These are phyloP conservation scores for Lanmaoa rubissima DNA, from an alignment of 768 basidiomycete species.

Conservation along the genomic window DNA sequence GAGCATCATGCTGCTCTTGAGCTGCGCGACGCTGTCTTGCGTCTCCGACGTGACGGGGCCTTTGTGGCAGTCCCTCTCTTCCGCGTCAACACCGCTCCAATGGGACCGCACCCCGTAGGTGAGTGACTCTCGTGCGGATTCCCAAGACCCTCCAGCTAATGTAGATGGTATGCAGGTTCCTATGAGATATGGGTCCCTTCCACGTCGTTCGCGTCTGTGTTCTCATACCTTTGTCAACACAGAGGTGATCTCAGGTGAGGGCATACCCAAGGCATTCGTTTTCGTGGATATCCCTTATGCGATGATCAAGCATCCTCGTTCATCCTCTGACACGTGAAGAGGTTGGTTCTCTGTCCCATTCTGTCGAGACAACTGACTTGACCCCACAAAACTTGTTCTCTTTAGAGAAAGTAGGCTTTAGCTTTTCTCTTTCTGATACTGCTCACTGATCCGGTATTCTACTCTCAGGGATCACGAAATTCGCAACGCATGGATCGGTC, in stretches of 20 bases:
- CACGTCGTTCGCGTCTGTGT: slow-evolving; percentile 73
- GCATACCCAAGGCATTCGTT: not conserved
- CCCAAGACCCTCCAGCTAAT: not conserved
- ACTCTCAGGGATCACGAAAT: slow-evolving; percentile 60
- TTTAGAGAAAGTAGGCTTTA: slow-evolving; percentile 48
- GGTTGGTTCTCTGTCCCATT: slow-evolving; percentile 38
- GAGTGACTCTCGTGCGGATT: slow-evolving; percentile 20
- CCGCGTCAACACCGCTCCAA: slow-evolving; percentile 64
- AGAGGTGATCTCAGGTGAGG: slow-evolving; percentile 64
- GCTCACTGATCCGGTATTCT: not conserved
- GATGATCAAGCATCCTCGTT: slow-evolving; percentile 57
- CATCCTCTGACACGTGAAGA: slow-evolving; percentile 73
- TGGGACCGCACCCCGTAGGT: slow-evolving; percentile 79
- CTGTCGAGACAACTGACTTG: not conserved
- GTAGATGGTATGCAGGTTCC: slow-evolving; percentile 48
- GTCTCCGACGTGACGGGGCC: slow-evolving; percentile 69
- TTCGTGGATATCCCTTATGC: not conserved
- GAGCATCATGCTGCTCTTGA: slow-evolving; percentile 65
- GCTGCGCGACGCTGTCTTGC: slow-evolving; percentile 68
- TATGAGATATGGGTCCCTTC: slow-evolving; percentile 81
- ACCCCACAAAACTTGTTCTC: not conserved
- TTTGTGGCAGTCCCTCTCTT: slow-evolving; percentile 78
- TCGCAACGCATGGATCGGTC: slow-evolving; percentile 74
- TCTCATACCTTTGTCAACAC: slow-evolving; percentile 70
- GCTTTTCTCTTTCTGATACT: too few relatives aligned